Conservation (phyloP, 1,284 basidiomycete genomes). For the Golubevia pallescens region DNA sequence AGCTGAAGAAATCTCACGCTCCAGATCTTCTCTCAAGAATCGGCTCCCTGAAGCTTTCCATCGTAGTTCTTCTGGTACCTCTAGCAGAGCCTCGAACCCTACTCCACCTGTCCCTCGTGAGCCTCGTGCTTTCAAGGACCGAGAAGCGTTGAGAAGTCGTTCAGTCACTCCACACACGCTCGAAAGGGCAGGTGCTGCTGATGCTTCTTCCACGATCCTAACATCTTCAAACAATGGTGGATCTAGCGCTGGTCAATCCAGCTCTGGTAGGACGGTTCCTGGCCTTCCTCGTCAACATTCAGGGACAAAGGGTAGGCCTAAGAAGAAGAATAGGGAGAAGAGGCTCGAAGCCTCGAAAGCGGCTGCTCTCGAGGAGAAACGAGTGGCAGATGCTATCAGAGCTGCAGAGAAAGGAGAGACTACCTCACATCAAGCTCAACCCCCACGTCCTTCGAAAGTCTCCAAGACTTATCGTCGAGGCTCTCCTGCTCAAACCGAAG, state of each 20-base stretch:
- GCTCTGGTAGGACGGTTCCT: background rate
- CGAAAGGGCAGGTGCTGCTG: background rate
- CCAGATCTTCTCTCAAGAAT: too few relatives aligned
- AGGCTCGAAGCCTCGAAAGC: background rate
- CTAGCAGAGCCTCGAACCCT: background rate
- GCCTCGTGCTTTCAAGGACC: background rate
- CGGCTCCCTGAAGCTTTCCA: too few relatives aligned
- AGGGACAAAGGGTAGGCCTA: background rate
- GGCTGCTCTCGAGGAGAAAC: background rate
- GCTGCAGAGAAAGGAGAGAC: background rate
- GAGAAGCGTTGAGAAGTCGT: background rate
- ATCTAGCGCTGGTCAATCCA: too few relatives aligned
- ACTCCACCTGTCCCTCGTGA: background rate
- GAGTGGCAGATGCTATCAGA: background rate
- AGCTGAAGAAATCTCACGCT: too few relatives aligned
- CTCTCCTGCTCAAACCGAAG: background rate
- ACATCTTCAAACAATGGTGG: too few relatives aligned
- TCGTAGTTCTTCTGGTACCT: too few relatives aligned
- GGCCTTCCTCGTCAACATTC: background rate
- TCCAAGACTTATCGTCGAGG: background rate
- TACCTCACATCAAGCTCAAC: background rate
- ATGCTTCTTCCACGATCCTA: too few relatives aligned
- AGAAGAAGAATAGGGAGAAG: background rate
- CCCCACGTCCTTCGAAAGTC: background rate
- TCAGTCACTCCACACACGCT: background rate